phyloP scores from a whole-genome alignment of 2,329 filamentous ascomycete species.

The Trichoderma sp. region DNA sequence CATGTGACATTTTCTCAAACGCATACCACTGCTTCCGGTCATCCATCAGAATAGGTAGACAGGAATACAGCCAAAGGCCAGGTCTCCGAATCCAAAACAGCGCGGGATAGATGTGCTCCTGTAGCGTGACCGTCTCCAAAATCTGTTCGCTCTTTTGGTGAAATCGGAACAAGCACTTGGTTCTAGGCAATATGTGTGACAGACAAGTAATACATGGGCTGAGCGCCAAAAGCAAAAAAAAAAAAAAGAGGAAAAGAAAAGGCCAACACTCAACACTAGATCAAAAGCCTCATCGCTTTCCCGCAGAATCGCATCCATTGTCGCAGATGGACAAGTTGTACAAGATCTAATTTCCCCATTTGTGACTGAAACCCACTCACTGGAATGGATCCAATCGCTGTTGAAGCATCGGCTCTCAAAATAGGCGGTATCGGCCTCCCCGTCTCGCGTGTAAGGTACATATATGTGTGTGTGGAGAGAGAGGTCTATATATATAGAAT shows the following conservation, averaged over 20 bases:
- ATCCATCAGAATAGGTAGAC: not conserved
- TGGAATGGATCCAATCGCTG: constrained; percentile 18
- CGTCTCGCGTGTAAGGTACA: constrained; percentile 16
- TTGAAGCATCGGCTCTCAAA: not conserved
- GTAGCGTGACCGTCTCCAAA: not conserved
- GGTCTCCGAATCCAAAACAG: constrained; percentile 15
- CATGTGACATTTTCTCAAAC: not conserved
- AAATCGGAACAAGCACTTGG: not conserved
- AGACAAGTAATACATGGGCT: not conserved
- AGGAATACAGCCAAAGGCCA: constrained; percentile 7
- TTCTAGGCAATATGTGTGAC: not conserved
- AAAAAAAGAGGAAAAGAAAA: not conserved
- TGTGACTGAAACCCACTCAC: constrained; percentile 6
- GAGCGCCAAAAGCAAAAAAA: not conserved
- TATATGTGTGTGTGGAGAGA: not conserved
- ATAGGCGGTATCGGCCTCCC: constrained; percentile 16
- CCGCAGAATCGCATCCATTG: constrained; percentile 16
- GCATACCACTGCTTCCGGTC: not conserved
- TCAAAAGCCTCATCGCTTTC: constrained; percentile 5
- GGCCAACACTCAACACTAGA: not conserved
- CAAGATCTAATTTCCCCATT: constrained; percentile 18
- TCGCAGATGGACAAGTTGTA: constrained; percentile 12
- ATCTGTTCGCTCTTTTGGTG: not conserved
- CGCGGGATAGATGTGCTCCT: constrained; percentile 15
- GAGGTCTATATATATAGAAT: not conserved